Evolutionary conservation across 257 asterid species (phyloP), one percentile per base, ranked within the genome.

Genomic region (Plantago elongata): DNA sequence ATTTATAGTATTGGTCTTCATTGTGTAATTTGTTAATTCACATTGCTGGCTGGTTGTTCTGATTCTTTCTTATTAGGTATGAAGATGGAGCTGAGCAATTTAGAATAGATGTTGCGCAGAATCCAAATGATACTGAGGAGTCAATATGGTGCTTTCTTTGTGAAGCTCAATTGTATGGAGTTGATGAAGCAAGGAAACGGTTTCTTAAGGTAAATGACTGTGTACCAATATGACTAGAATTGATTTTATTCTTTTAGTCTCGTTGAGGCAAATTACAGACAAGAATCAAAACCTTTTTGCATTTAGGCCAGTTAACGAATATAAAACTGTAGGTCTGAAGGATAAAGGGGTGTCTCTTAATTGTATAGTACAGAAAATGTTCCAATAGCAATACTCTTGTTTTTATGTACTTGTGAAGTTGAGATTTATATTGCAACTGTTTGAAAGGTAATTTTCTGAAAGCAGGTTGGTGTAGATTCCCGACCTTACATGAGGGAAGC

Each of bases 91-190:
- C 95, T 0, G 92, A 86, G 79, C 95, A 91, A 67, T 91, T 91
- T 54, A 77, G 96, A 60, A 9, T 91, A 56, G 96, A 91, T 67
- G 98, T 91, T 75, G 92, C 98, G 7, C 91, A 86, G 60, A 91
- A 91, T 42, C 98, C 98, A 12, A 86, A 88, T 69, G 98, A 91
- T n/a, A 91, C 96, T 1, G 98, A 91, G 67, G 98, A 91, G 79
- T 88, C 98, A 58, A 91, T 91, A 74, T 91, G 98, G 98, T 91
- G 92, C 73, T 91, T 86, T 75, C 92, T 91, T n/a, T 88, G 98
- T 74, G 98, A 91, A 78, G 89, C 96, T 70, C 94, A 81, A 69
- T 54, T 86, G 60, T 82, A 88, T 64, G 96, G 96, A 45, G 82
- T 75, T 51, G 86, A 81, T 74, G 94, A 88, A 79, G 95, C 98